These are phyloP conservation scores for Emergomyces orientalis DNA, from an alignment of 2,329 filamentous ascomycete species.

Conservation along the genomic window DNA sequence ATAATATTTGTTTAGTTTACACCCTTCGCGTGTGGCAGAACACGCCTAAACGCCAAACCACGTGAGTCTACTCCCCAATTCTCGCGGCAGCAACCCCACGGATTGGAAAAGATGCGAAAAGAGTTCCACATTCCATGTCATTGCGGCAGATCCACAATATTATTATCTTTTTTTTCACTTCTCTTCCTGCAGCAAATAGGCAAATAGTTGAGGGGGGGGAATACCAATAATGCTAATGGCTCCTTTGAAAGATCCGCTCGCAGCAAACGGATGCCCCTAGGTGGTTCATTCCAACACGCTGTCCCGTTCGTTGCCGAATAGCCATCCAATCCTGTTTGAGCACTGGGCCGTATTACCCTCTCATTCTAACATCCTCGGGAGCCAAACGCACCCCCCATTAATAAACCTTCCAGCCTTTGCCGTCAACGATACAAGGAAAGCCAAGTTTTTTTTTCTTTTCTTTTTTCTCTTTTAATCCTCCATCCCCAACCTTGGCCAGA, in stretches of 20 bases:
- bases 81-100: background rate
- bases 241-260: background rate
- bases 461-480: background rate
- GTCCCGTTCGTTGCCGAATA: constrained; percentile 8
- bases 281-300: background rate
- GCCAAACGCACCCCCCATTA: background rate
- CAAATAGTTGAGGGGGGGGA: background rate
- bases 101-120: background rate
- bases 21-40: constrained; percentile 12
- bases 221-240: background rate
- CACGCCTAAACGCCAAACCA: constrained; percentile 26
- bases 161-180: background rate
- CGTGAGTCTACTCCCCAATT: constrained; percentile 20
- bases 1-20: constrained; percentile 2
- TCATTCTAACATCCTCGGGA: background rate
- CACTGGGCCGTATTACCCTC: background rate
- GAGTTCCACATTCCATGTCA: background rate
- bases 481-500: background rate
- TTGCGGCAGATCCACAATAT: background rate
- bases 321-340: constrained; percentile 6
- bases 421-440: background rate
- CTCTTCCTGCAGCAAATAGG: background rate
- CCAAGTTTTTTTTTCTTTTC: background rate
- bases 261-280: background rate
- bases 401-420: background rate